Evolutionary conservation across 352 stramenopile species (phyloP).

Genomic region (Phytophthora crassamura): DNA sequence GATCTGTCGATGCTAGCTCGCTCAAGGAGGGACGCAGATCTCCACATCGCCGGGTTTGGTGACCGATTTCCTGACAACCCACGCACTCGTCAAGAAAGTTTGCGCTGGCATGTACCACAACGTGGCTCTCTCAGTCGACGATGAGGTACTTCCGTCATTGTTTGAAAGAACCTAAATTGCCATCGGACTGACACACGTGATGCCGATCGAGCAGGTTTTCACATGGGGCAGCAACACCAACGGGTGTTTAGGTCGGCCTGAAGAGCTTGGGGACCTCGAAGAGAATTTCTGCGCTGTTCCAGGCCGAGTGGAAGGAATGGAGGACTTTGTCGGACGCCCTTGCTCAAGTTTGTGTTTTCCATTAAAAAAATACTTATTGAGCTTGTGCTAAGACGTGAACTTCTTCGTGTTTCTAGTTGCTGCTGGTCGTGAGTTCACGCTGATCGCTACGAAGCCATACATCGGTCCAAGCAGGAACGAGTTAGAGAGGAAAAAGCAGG

Average conservation of each 20-base stretch:
- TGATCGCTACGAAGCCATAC: constrained; percentile 94
- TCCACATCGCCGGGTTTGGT: constrained; percentile 76
- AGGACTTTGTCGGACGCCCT: constrained; percentile 69
- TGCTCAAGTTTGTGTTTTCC: constrained; percentile 63
- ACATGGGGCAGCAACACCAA: constrained; percentile 95
- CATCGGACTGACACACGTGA: no score
- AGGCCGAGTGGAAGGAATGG: constrained; percentile 74
- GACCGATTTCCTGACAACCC: constrained; percentile 77
- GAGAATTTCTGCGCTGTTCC: constrained; percentile 86
- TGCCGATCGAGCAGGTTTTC: constrained; percentile 66
- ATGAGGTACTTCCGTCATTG: constrained; percentile 59
- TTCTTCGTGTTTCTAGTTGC: constrained; percentile 58
- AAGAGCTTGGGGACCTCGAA: constrained; percentile 74
- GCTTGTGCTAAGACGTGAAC: neutral
- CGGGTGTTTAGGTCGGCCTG: constrained; percentile 82
- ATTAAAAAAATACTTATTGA: neutral
- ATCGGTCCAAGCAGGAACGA: constrained; percentile 86
- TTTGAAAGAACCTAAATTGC: neutral
- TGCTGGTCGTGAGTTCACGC: constrained; percentile 91
- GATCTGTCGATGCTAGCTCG: constrained; percentile 51
- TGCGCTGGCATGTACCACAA: constrained; percentile 93
- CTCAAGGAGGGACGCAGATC: constrained; percentile 78
- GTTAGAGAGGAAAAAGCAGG: constrained; percentile 49
- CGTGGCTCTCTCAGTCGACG: constrained; percentile 88
- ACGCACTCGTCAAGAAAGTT: constrained; percentile 87